Percentiles rank a stretch among this genome's conserved stretches.
phyloP scores from a whole-genome alignment of 2,329 filamentous ascomycete species.

The Aquanectria penicillioides region DNA sequence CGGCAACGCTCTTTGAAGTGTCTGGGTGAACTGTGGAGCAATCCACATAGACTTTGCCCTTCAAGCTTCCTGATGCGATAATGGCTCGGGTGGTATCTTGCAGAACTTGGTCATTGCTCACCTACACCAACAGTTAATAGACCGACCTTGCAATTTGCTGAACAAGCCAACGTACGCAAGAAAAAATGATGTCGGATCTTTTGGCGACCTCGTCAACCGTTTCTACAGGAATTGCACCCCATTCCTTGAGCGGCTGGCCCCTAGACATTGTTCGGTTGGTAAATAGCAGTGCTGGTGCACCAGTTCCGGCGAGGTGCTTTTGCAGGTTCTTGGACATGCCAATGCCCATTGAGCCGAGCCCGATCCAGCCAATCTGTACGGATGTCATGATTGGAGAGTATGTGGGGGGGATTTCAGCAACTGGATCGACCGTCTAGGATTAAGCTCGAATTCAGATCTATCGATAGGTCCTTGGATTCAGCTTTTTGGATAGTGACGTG shows the following conservation, averaged over 20 bases:
- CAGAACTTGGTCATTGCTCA: constrained; percentile 9
- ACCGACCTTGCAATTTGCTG: not conserved
- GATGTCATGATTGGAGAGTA: constrained; percentile 13
- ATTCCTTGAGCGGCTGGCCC: constrained; percentile 46
- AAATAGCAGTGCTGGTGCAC: constrained; percentile 46
- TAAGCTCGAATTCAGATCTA: too few species aligned
- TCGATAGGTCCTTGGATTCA: too few species aligned
- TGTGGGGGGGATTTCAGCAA: too few species aligned
- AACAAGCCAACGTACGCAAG: constrained; percentile 44
- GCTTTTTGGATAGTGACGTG: too few species aligned
- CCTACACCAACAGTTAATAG: not conserved
- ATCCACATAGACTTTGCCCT: constrained; percentile 36
- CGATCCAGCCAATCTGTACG: constrained; percentile 29
- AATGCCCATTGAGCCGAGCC: constrained; percentile 56
- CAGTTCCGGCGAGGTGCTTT: constrained; percentile 48
- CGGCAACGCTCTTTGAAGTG: constrained; percentile 44
- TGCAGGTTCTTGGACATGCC: constrained; percentile 55
- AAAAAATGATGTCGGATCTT: constrained; percentile 52
- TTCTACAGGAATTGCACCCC: constrained; percentile 46
- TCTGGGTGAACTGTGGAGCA: constrained; percentile 42
- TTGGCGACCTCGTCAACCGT: constrained; percentile 48
- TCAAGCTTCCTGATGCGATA: not conserved
- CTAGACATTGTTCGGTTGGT: constrained; percentile 52
- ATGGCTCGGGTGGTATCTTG: constrained; percentile 13
- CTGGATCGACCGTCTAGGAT: too few species aligned